phyloP scores from a whole-genome alignment of 192 early-diverging fungal species.

The Entomortierella lignicola region DNA sequence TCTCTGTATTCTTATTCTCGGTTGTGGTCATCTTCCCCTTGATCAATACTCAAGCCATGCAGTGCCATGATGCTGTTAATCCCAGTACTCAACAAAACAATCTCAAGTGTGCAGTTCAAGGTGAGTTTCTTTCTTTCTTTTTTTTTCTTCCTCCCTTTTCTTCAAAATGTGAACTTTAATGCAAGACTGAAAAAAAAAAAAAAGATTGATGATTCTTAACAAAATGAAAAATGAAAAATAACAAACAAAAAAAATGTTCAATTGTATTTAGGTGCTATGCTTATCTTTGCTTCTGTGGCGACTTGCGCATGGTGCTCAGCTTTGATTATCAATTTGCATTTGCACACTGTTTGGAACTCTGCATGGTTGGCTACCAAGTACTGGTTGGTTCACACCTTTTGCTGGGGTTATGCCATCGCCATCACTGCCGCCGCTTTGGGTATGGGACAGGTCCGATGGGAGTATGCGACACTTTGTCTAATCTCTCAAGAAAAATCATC shows the following conservation, averaged over 20 bases:
- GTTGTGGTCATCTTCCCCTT: slow-evolving; percentile 59
- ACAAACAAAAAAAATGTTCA: too few species aligned
- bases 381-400: slow-evolving; percentile 50
- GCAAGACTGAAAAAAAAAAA: too few species aligned
- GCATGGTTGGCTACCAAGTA: slow-evolving; percentile 59
- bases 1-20: slow-evolving; percentile 62
- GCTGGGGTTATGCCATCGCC: slow-evolving; percentile 60
- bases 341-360: slow-evolving; percentile 68
- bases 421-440: slow-evolving; percentile 56
- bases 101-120: slow-evolving; percentile 60
- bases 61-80: slow-evolving; percentile 51
- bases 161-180: too few species aligned
- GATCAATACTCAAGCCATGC: slow-evolving; percentile 53
- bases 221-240: too few species aligned
- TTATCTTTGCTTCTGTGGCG: slow-evolving; percentile 59
- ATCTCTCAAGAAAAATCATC: slow-evolving; percentile 54
- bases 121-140: slow-evolving; percentile 19
- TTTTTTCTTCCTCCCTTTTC: too few species aligned
- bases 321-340: slow-evolving; percentile 59
- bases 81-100: slow-evolving; percentile 61
- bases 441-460: slow-evolving; percentile 54
- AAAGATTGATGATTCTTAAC: too few species aligned
- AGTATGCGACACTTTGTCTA: slow-evolving; percentile 63
- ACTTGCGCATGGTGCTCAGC: slow-evolving; percentile 60
- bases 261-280: slow-evolving; percentile 55